Conservation (phyloP, 306 rosid genomes). For the Pterocarpus macrocarpus region DNA sequence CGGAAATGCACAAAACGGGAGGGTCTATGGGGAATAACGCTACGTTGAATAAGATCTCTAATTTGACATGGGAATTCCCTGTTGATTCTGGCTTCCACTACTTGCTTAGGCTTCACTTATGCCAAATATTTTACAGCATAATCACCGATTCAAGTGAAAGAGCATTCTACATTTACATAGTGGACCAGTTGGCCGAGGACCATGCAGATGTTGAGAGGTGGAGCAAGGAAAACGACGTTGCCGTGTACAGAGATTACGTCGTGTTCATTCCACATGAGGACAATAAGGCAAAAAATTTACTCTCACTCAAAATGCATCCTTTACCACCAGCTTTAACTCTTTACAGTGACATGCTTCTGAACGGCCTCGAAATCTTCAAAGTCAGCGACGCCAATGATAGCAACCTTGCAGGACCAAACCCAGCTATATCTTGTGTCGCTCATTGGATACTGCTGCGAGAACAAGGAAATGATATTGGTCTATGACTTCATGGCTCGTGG, state of each 20-base stretch:
- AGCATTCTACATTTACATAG: conserved; percentile 21
- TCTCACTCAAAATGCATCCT: conserved; percentile 31
- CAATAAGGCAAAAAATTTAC: not conserved
- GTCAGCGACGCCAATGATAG: no score
- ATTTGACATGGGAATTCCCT: conserved; percentile 30
- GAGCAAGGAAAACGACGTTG: not conserved
- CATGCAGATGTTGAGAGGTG: accelerated
- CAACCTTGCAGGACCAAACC: no score
- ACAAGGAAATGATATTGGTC: not conserved
- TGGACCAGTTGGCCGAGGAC: not conserved
- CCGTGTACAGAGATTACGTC: conserved; percentile 30
- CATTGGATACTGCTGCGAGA: not conserved
- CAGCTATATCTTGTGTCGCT: not conserved
- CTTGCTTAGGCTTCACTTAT: conserved; percentile 41
- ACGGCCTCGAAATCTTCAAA: conserved; percentile 51
- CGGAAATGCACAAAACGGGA: not conserved
- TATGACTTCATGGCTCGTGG: not conserved
- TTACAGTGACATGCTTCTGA: conserved; percentile 21
- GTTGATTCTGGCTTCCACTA: not conserved
- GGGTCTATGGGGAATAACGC: no score
- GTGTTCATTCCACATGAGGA: accelerated
- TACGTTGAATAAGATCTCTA: accelerated
- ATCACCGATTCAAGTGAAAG: accelerated
- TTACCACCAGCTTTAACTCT: accelerated
- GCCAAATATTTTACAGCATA: conserved; percentile 39